phyloP scores from a whole-genome alignment of 2,329 filamentous ascomycete species.

The Colletotrichum sp. region DNA sequence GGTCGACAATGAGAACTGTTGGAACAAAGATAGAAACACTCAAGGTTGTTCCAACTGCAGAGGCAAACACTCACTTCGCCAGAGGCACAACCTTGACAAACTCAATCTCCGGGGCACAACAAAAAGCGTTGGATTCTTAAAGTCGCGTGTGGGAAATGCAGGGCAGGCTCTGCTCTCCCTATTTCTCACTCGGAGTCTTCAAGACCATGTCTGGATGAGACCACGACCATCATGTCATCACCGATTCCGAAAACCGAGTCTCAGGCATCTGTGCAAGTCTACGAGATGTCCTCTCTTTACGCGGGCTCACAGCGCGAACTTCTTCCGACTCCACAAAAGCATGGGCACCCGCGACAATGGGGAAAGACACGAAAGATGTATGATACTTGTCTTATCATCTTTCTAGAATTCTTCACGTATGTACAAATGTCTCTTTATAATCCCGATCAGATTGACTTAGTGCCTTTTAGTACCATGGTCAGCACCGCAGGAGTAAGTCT shows the following conservation, averaged over 20 bases:
- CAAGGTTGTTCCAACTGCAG: not conserved
- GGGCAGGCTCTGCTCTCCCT: not conserved
- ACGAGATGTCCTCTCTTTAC: not conserved
- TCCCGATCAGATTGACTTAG: rapidly evolving
- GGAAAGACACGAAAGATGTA: not conserved
- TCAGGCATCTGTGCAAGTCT: not conserved
- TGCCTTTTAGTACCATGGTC: not conserved
- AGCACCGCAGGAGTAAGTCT: constrained; percentile 4
- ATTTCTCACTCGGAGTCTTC: not conserved
- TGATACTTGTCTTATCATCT: not conserved
- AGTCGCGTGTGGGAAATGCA: not conserved
- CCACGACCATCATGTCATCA: not conserved
- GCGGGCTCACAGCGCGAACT: not conserved
- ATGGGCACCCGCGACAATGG: not conserved
- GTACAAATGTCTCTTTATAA: not conserved
- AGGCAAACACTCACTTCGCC: not conserved
- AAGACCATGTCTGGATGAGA: not conserved
- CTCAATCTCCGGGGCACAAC: not conserved
- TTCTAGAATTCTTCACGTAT: constrained; percentile 10
- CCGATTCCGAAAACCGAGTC: not conserved
- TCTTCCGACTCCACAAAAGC: not conserved
- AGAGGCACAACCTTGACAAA: not conserved
- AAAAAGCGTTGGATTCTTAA: not conserved
- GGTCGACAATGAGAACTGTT: not conserved
- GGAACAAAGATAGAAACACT: not conserved